Base-by-base conservation (phyloP, 768 basidiomycete species). In the Clitopilus passeckerianus region DNA sequence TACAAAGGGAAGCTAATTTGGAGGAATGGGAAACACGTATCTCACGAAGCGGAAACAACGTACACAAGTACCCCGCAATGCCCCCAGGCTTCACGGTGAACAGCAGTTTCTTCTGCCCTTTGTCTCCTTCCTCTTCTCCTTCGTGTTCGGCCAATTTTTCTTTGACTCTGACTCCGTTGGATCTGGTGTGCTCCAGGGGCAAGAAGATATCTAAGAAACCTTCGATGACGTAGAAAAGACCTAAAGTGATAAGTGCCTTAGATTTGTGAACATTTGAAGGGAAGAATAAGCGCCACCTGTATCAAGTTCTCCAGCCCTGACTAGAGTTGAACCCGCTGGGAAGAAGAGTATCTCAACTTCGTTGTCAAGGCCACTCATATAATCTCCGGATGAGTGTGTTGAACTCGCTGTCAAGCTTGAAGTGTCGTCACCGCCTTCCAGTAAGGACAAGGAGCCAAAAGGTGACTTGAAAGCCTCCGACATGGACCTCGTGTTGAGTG, bases 71-170 rank as follows among this genome's bases (percentile, higher is more conserved):
- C 1, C 97, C 97, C 9, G 96, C 97, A 61, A 99, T 97, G 0
- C 97, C 97, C 59, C 97, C 97, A 14, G 95, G 92, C 67, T 96
- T 97, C 22, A 96, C 93, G 1, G 93, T 95, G 71, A 97, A 99
- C 22, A 99, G 80, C 9, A 90, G 80, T 67, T 90, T 93, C 63
- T 80, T 81, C 34, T 76, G 74, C 5, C 70, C 66, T 58, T 69
- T 75, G 54, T 70, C 73, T 43, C 65, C 64, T 57, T 68, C 72
- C 34, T 34, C 24, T 12, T 34, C 23, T 23, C 24, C 33, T 22
- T 58, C 56, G 22, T 16, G 12, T 10, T 18, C 54, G 9, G n/a
- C n/a, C 46, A 18, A n/a, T 18, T 50, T 50, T 12, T 22, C 46
- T 20, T 18, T 22, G 22, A 10, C 18, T 18, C 20, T n/a, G 16